phyloP scores from a whole-genome alignment of 164 flowering plant species.

The Paratinospora sagittata region DNA sequence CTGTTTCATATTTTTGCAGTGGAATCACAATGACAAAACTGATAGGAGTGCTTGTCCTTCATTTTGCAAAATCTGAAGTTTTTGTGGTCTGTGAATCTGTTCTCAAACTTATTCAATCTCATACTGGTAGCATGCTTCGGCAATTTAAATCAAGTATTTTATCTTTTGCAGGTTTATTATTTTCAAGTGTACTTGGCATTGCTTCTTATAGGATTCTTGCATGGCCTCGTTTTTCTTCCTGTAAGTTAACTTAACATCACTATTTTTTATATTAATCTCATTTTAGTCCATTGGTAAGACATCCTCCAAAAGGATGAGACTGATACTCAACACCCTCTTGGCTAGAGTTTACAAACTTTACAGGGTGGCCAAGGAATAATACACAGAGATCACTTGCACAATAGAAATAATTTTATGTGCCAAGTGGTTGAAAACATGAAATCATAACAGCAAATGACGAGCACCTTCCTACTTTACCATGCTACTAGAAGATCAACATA shows the following conservation, averaged over 20 bases:
- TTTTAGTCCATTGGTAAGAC: background rate
- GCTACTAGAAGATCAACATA: background rate
- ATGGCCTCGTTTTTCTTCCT: constrained; percentile 85
- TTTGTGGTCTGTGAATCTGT: constrained; percentile 60
- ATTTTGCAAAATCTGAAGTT: constrained; percentile 76
- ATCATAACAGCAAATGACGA: background rate
- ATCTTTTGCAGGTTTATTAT: constrained; percentile 76
- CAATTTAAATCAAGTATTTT: background rate
- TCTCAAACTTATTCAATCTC: background rate
- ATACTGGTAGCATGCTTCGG: background rate
- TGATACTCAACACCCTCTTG: too few relatives aligned
- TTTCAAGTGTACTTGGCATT: constrained; percentile 91
- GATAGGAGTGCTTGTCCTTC: constrained; percentile 86
- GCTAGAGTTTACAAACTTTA: too few relatives aligned
- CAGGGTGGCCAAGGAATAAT: too few relatives aligned
- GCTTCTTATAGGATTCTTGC: constrained; percentile 84
- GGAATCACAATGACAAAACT: constrained; percentile 96
- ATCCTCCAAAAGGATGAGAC: too few relatives aligned
- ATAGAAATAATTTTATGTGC: background rate
- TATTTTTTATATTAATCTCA: background rate
- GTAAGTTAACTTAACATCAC: constrained; percentile 37
- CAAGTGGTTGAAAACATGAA: background rate
- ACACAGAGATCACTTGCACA: background rate
- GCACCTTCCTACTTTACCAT: background rate
- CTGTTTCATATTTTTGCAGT: constrained; percentile 35